phyloP scores from a whole-genome alignment of 2,329 filamentous ascomycete species.

The Ophiostoma fasciatum region DNA sequence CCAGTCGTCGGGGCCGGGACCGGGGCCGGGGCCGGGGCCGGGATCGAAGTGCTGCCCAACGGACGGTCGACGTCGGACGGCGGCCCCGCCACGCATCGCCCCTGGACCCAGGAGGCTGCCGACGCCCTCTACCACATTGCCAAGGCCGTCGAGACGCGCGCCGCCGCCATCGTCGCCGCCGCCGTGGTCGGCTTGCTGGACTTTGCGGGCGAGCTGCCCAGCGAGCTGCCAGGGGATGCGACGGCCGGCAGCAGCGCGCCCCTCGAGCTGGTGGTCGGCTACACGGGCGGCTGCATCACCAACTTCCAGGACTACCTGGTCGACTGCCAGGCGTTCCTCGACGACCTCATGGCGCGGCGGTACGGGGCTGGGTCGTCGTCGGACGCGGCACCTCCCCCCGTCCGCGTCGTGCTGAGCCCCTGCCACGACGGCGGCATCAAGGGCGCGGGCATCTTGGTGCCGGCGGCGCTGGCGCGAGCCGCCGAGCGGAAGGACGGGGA shows the following conservation, averaged over 20 bases:
- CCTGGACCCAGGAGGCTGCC: constrained; percentile 51
- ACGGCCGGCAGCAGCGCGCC: constrained; percentile 6
- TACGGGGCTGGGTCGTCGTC: constrained; percentile 15
- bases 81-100: constrained; percentile 28
- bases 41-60: too few species aligned
- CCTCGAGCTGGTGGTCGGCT: constrained; percentile 56
- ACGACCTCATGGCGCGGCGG: constrained; percentile 31
- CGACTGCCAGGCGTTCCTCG: constrained; percentile 55
- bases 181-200: constrained; percentile 55
- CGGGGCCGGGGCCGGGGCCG: background rate
- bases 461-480: constrained; percentile 20
- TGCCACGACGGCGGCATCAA: constrained; percentile 49
- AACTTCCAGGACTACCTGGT: constrained; percentile 60
- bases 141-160: constrained; percentile 54
- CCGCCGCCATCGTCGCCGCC: constrained; percentile 59
- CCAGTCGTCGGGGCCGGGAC: constrained; percentile 23
- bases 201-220: constrained; percentile 48
- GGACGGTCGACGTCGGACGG: too few species aligned
- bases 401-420: constrained; percentile 34
- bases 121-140: constrained; percentile 49
- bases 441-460: constrained; percentile 45
- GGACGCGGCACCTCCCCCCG: constrained; percentile 12
- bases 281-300: constrained; percentile 68
- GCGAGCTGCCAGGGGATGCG: constrained; percentile 1
- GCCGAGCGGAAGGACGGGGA: too few species aligned